phyloP scores from a whole-genome alignment of 2,329 filamentous ascomycete genomes.

The Pseudogymnoascus verrucosus region DNA sequence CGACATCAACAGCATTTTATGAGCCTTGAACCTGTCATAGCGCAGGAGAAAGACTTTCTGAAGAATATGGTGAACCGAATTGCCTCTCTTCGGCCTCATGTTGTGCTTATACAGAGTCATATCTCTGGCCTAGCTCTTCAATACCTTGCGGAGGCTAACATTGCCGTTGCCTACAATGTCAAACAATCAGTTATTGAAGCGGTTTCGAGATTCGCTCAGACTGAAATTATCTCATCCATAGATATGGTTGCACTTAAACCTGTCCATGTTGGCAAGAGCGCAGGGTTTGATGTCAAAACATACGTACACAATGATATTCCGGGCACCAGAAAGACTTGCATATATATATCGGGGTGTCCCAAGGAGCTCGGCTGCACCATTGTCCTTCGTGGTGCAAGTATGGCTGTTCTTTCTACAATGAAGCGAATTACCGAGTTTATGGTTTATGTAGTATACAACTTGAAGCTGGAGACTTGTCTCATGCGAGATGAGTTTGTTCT shows the following conservation, averaged over 20 bases:
- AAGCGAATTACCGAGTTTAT: constrained; percentile 97
- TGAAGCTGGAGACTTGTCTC: constrained; percentile 89
- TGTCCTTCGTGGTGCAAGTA: constrained; percentile 73
- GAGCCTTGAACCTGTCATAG: constrained; percentile 93
- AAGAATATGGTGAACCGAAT: constrained; percentile 89
- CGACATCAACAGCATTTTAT: constrained; percentile 91
- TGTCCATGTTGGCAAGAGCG: constrained; percentile 70
- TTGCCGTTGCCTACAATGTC: constrained; percentile 92
- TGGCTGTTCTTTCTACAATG: constrained; percentile 62
- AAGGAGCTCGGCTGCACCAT: constrained; percentile 93
- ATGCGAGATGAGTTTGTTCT: constrained; percentile 89
- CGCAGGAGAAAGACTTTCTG: constrained; percentile 91
- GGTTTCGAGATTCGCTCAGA: constrained; percentile 85
- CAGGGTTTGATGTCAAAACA: constrained; percentile 90
- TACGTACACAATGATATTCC: constrained; percentile 72
- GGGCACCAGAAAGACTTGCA: constrained; percentile 84
- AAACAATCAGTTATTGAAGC: constrained; percentile 94
- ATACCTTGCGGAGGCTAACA: constrained; percentile 78
- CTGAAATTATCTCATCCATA: constrained; percentile 86
- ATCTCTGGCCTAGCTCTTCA: constrained; percentile 87
- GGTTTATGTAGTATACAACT: constrained; percentile 97
- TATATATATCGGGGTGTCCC: constrained; percentile 85
- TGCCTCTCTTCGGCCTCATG: constrained; percentile 71
- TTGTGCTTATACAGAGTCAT: constrained; percentile 86
- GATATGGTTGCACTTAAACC: constrained; percentile 78